Evolutionary conservation across 495 filamentous ascomycete genomes (phyloP), one percentile per base, ranked within the genome.

Genomic region (Mytilinidion resinicola): DNA sequence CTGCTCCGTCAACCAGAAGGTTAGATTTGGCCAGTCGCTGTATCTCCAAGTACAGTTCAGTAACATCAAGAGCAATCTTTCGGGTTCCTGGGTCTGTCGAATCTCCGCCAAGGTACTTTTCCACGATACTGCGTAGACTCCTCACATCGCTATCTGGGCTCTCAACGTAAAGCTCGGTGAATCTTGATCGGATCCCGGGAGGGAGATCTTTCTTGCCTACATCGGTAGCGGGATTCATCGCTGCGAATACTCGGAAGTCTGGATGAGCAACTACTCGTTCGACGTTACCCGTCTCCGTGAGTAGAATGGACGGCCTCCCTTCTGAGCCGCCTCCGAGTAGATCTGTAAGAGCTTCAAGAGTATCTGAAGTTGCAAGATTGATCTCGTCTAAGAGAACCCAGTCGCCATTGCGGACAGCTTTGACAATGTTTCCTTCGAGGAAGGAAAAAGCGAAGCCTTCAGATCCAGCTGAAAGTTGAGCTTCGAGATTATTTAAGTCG

Each of bases 381-480:
- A 99, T 95, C 71, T 99, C 95, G 69, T 99, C 95, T 14, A 96
- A 76, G n/a, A 99, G 77, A 14, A 99, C 88, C 95, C 95, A 99
- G 68, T 96, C 90, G 5, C 95, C 95, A 70, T 96, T 96, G 49
- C 91, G 79, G 20, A 88, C 83, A 5, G 95, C 95, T 72, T 89
- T 88, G 36, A 97, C 87, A 65, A 99, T 87, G 62, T 88, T 95
- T 55, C 95, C 90, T 71, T 99, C 92, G 1, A 96, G 83, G 65
- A 99, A 99, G 15, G 88, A 85, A 69, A 99, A 97, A 0, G 91
- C 91, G 70, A 96, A 96, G 49, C 85, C 85, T 35, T 88, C 85
- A 33, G 85, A 82, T 1, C 89, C 85, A 54, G 84, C 84, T 8
- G 86, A 82, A 11, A 95, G 79, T 67, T 95, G 90, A 15, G 83